These are phyloP conservation scores for Senecio squalidus DNA, from an alignment of 140 eudicot genomes.

Conservation along the genomic window DNA sequence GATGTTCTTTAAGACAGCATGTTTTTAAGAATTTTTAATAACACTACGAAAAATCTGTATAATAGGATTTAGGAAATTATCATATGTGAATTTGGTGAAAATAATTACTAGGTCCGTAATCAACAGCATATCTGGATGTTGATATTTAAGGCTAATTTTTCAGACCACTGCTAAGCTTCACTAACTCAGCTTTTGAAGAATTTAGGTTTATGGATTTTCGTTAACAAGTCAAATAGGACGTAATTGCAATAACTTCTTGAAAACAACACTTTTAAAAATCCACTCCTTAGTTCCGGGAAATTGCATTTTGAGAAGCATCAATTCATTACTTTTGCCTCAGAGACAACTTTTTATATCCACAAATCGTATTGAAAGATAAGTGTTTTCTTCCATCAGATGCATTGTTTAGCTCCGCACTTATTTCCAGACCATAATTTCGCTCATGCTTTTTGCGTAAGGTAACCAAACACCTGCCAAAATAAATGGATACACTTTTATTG, in stretches of 20 bases:
- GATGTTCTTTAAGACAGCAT: not conserved
- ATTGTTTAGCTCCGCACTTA: conserved; percentile 22
- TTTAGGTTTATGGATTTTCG: no score
- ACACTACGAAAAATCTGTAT: not conserved
- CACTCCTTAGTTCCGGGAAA: conserved; percentile 21
- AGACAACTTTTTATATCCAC: conserved; percentile 13
- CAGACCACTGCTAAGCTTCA: no score
- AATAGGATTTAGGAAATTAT: no score
- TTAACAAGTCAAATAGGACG: no score
- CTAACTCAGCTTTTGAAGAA: conserved; percentile 5
- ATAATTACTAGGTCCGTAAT: no score
- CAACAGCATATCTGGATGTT: no score
- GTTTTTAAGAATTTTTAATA: not conserved
- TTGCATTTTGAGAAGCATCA: conserved; percentile 25
- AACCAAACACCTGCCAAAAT: no score
- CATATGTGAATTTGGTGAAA: no score
- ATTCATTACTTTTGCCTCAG: conserved; percentile 21
- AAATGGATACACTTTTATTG: conserved; percentile 14
- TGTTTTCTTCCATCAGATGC: conserved; percentile 1
- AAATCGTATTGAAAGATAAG: conserved; percentile 13
- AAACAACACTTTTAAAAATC: not conserved
- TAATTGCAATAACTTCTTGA: not conserved
- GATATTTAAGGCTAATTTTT: no score
- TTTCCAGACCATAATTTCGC: conserved; percentile 9
- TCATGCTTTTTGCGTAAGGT: no score